These are phyloP conservation scores for Termitomyces sp. DNA, from an alignment of 768 basidiomycete species.

Conservation along the genomic window DNA sequence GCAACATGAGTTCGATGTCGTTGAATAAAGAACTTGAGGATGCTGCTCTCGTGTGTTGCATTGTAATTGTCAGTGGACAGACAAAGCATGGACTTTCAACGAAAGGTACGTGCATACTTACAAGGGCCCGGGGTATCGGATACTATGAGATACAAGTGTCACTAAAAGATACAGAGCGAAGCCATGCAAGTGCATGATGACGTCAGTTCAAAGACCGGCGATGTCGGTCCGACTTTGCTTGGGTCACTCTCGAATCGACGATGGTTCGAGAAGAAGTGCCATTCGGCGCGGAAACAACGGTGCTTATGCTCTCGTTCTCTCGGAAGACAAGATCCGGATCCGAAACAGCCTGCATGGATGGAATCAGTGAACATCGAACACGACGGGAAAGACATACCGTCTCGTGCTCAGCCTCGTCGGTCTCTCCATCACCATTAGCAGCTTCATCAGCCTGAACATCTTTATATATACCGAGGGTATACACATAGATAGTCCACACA, in stretches of 20 bases:
- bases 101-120: not conserved
- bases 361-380: not conserved
- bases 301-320: not conserved
- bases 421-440: not conserved
- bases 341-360: not conserved
- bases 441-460: not conserved
- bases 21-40: not conserved
- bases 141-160: not conserved
- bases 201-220: not conserved
- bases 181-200: not conserved
- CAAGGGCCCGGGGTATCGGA: not conserved
- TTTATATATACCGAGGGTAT: conserved; percentile 14
- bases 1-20: no score
- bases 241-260: not conserved
- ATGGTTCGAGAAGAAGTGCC: not conserved
- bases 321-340: not conserved
- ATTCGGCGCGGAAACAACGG: not conserved
- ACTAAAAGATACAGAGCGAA: not conserved
- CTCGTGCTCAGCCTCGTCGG: not conserved
- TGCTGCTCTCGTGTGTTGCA: not conserved
- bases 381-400: not conserved
- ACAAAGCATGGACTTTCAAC: not conserved
- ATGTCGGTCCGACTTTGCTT: not conserved
- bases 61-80: not conserved
- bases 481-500: conserved; percentile 35